Evolutionary conservation across 2,329 filamentous ascomycete species (phyloP).

Genomic region (Cyclaneusma minus): DNA sequence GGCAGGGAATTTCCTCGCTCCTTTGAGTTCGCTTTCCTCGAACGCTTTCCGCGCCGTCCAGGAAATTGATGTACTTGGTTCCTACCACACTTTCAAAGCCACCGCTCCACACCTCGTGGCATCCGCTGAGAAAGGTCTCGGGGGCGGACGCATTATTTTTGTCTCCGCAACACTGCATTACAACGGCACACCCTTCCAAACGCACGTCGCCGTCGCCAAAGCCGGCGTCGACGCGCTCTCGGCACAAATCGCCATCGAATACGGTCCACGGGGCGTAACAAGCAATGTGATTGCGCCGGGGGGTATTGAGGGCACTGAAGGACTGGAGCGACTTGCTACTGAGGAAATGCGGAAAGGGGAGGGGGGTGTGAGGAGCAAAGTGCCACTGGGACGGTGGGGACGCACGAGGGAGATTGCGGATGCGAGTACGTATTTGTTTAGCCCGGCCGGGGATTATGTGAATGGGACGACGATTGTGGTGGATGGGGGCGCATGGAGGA

Average conservation of each 20-base stretch:
- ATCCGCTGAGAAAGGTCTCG: conserved; percentile 45
- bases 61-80: conserved; percentile 88
- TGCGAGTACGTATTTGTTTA: conserved; percentile 79
- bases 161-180: conserved; percentile 88
- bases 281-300: conserved; percentile 84
- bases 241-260: conserved; percentile 68
- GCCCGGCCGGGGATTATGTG: conserved; percentile 71
- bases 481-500: conserved; percentile 29
- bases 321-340: conserved; percentile 44
- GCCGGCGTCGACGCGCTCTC: conserved; percentile 78
- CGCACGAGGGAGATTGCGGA: conserved; percentile 80
- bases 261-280: conserved; percentile 73
- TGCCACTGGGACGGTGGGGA: conserved; percentile 67
- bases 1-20: conserved; percentile 87
- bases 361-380: conserved; percentile 14
- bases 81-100: conserved; percentile 89
- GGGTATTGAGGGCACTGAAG: conserved; percentile 73
- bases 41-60: conserved; percentile 95
- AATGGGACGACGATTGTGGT: conserved; percentile 72
- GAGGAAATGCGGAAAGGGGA: conserved; percentile 6
- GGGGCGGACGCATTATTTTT: conserved; percentile 74
- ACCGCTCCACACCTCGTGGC: conserved; percentile 67
- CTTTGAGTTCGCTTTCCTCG: conserved; percentile 62
- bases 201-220: conserved; percentile 85
- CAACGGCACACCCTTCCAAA: conserved; percentile 69